Conservation (phyloP, 345 rosid species). For the Eucalyptus regnans region DNA sequence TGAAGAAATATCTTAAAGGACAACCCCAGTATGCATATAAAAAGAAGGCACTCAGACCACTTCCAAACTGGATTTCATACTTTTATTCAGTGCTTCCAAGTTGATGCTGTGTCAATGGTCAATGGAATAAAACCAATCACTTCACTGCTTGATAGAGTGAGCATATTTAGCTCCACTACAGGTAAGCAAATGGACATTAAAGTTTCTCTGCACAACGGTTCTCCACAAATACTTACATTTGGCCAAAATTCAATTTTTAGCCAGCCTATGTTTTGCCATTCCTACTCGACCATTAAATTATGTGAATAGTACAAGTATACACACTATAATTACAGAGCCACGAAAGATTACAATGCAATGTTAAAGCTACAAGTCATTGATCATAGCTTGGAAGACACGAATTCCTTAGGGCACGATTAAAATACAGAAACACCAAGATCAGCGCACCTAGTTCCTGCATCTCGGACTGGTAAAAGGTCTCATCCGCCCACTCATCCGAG, state of each 20-base stretch:
- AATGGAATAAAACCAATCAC: background rate
- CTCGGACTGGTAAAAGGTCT: constrained; percentile 41
- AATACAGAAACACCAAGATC: background rate
- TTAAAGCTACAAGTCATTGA: background rate
- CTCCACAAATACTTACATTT: background rate
- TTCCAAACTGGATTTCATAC: background rate
- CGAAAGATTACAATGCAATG: background rate
- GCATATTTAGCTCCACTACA: background rate
- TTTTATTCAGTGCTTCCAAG: background rate
- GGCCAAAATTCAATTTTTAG: background rate
- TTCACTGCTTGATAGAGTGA: background rate
- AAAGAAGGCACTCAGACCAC: background rate
- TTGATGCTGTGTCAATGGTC: background rate
- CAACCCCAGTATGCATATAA: background rate
- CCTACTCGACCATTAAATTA: background rate
- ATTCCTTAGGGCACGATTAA: background rate
- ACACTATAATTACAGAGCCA: background rate
- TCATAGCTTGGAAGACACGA: background rate
- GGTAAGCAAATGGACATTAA: background rate
- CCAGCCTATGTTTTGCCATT: background rate
- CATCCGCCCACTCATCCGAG: constrained; percentile 51
- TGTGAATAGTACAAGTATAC: background rate
- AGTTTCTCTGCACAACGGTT: background rate
- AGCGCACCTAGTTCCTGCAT: constrained; percentile 19
- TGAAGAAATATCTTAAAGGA: background rate